Conservation (phyloP, 2,329 filamentous ascomycete genomes). For the Pseudogymnoascus sp. region DNA sequence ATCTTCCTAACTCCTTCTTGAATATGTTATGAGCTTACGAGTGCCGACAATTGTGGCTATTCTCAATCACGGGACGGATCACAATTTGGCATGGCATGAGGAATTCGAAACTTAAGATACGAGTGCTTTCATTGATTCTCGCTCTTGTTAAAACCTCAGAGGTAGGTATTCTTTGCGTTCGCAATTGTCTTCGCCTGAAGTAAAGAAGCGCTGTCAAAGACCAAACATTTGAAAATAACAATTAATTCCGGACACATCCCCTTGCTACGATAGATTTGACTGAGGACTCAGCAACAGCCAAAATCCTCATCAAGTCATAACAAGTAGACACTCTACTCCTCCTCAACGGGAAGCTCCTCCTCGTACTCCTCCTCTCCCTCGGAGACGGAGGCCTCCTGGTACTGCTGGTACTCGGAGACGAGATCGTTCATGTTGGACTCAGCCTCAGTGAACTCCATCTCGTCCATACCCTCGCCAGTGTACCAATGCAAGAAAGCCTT, state of each 20-base stretch:
- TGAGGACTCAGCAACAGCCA: slow-evolving; percentile 8
- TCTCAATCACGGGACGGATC: background rate
- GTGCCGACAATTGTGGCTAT: background rate
- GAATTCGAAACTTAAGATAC: background rate
- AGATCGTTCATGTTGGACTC: slow-evolving; percentile 99
- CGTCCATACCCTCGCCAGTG: slow-evolving; percentile 99
- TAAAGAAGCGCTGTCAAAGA: slow-evolving; percentile 1
- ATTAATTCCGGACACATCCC: slow-evolving; percentile 9
- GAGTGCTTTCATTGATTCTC: slow-evolving; percentile 9
- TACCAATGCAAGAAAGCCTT: slow-evolving; percentile 99
- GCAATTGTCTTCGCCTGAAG: slow-evolving; percentile 4
- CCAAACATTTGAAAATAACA: slow-evolving; percentile 10
- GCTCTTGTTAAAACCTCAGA: slow-evolving; percentile 4
- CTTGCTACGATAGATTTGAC: slow-evolving; percentile 8
- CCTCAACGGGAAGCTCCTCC: slow-evolving; percentile 68
- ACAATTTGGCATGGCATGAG: background rate
- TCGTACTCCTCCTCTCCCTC: slow-evolving; percentile 93
- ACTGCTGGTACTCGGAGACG: slow-evolving; percentile 99
- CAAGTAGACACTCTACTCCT: slow-evolving; percentile 41
- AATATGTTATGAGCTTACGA: background rate
- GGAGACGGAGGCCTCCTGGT: slow-evolving; percentile 96
- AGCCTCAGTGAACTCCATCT: slow-evolving; percentile 99
- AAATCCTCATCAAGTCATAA: slow-evolving; percentile 8
- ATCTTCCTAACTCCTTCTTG: background rate
- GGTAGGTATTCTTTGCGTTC: slow-evolving; percentile 7